These are phyloP conservation scores for Nitzschia sp. DNA, from an alignment of 108 stramenopile species.

Conservation along the genomic window DNA sequence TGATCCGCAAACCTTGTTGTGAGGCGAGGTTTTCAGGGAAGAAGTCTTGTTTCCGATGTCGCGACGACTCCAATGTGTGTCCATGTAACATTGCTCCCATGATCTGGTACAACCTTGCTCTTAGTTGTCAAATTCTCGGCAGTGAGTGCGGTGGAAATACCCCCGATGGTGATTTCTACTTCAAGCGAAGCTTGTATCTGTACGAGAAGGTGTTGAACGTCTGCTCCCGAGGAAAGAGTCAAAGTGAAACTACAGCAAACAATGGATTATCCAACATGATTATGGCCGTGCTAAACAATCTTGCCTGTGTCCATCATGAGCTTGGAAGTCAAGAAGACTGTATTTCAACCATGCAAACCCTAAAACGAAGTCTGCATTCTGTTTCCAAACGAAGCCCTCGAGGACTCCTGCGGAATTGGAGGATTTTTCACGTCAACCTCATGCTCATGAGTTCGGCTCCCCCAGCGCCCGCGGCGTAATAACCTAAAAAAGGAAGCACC, in stretches of 20 bases:
- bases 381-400: conserved; percentile 14
- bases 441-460: conserved; percentile 9
- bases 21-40: neutral
- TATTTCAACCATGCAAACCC: conserved; percentile 8
- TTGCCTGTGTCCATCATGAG: conserved; percentile 11
- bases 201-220: conserved; percentile 17
- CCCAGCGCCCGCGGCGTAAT: conserved; percentile 19
- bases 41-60: conserved; percentile 1
- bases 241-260: neutral
- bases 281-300: conserved; percentile 27
- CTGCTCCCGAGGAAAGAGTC: neutral
- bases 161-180: conserved; percentile 12
- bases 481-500: neutral
- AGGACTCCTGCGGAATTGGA: conserved; percentile 9
- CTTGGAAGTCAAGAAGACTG: conserved; percentile 19
- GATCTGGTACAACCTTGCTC: conserved; percentile 28
- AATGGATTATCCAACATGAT: conserved; percentile 18
- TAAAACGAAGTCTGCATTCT: conserved; percentile 8
- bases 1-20: conserved; percentile 14
- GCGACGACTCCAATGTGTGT: conserved; percentile 23
- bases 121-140: conserved; percentile 23
- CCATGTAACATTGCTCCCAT: conserved; percentile 24
- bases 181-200: conserved; percentile 8
- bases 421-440: conserved; percentile 20
- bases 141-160: conserved; percentile 5